Conservation (phyloP, 345 rosid genomes). For the Salix koriyanagi region DNA sequence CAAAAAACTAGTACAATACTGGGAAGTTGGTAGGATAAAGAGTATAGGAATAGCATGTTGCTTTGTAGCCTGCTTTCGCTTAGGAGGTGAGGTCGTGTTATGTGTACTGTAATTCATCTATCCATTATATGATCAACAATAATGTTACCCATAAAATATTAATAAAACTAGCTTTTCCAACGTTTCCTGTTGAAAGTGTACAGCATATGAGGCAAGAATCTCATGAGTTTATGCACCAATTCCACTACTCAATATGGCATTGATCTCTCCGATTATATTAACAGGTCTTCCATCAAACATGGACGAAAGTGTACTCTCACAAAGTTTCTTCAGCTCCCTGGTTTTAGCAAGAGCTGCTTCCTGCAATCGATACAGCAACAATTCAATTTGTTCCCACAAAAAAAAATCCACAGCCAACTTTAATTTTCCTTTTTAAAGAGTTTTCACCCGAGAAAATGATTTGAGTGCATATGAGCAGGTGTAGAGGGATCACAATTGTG, state of each 20-base stretch:
- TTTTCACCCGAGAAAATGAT: not conserved
- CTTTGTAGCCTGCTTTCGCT: too few species aligned
- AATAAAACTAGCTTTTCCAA: too few species aligned
- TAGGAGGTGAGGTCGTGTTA: too few species aligned
- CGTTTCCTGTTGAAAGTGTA: too few species aligned
- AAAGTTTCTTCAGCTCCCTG: conserved; percentile 79
- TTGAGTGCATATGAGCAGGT: not conserved
- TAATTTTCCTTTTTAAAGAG: too few species aligned
- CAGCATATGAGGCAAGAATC: not conserved
- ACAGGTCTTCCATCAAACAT: conserved; percentile 96
- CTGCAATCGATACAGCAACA: conserved; percentile 36
- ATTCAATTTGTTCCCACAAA: not conserved
- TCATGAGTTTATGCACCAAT: conserved; percentile 35
- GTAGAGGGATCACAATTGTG: too few species aligned
- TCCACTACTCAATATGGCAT: conserved; percentile 67
- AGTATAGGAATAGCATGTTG: too few species aligned
- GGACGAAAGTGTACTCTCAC: conserved; percentile 82
- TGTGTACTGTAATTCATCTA: too few species aligned
- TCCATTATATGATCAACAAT: too few species aligned
- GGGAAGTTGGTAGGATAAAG: too few species aligned
- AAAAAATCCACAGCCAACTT: not conserved
- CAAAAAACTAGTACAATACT: too few species aligned
- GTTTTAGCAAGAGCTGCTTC: conserved; percentile 77
- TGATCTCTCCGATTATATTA: conserved; percentile 91
- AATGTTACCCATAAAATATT: too few species aligned